Percentiles rank a stretch among this genome's conserved stretches.
These are phyloP conservation scores for Pyricularia sp. DNA, from an alignment of 2,329 filamentous ascomycete species.

Conservation along the genomic window DNA sequence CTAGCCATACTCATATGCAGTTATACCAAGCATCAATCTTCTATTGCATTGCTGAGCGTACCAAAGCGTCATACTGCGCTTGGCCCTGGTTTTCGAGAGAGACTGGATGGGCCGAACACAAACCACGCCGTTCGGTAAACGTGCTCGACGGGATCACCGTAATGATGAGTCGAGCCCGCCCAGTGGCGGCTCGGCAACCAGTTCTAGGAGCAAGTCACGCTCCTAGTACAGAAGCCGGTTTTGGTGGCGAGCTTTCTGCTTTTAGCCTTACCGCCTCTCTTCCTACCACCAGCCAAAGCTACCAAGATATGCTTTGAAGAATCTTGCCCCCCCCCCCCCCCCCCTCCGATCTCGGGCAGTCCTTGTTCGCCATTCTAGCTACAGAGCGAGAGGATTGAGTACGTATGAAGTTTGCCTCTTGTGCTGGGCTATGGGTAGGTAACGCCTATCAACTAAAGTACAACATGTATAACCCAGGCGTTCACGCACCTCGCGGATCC, in stretches of 20 bases:
- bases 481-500: background rate
- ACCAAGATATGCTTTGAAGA: background rate
- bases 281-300: background rate
- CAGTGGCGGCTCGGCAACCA: background rate
- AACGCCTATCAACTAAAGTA: background rate
- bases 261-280: background rate
- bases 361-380: background rate
- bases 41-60: background rate
- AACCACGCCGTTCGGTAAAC: background rate
- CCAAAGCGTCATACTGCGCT: background rate
- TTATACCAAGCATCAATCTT: background rate
- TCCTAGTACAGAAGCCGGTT: background rate
- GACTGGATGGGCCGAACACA: background rate
- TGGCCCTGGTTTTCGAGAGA: background rate
- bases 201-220: background rate
- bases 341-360: background rate
- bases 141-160: background rate
- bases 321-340: background rate
- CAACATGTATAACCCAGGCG: background rate
- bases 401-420: background rate
- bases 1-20: background rate
- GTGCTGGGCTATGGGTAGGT: background rate
- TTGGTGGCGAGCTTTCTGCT: background rate
- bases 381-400: background rate
- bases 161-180: background rate